phyloP scores from a whole-genome alignment of 2,329 filamentous ascomycete species.

The Aureobasidium sp. region DNA sequence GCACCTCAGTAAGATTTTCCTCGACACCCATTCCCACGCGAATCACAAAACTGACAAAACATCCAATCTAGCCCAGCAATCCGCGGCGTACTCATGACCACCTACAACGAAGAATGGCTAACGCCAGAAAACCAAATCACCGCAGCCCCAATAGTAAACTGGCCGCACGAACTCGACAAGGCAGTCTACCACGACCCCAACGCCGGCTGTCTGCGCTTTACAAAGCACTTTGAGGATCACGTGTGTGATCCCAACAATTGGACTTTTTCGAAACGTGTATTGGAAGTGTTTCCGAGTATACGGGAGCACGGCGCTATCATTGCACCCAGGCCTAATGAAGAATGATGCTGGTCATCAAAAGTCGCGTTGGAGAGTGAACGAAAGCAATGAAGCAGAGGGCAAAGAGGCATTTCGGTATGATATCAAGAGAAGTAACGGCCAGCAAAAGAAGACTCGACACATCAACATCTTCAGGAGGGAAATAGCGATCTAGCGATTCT shows the following conservation, averaged over 20 bases:
- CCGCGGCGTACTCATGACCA: neutral
- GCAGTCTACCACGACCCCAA: neutral
- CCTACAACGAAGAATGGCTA: slow-evolving; percentile 11
- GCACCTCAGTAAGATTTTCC: slow-evolving; percentile 1
- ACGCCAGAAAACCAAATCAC: slow-evolving; percentile 12
- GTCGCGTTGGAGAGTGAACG: neutral
- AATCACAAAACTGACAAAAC: too few species aligned
- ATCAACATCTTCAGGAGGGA: neutral
- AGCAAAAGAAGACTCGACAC: neutral
- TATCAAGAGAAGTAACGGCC: neutral
- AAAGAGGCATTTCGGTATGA: neutral
- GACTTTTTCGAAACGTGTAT: neutral
- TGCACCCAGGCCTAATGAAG: neutral
- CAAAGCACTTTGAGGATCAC: slow-evolving; percentile 3
- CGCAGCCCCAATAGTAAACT: slow-evolving; percentile 4
- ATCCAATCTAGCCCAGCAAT: slow-evolving; percentile 1
- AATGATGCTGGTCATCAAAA: neutral
- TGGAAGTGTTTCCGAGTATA: neutral
- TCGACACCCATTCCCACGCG: neutral
- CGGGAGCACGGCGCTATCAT: slow-evolving; percentile 1
- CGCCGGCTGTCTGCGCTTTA: slow-evolving; percentile 8
- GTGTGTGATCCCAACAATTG: neutral
- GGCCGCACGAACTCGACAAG: neutral
- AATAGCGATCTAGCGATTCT: neutral
- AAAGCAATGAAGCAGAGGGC: neutral